A percentile compares a stretch with the other conserved stretches of the same genome.
phyloP scores from a whole-genome alignment of 768 basidiomycete species.

The Tricholoma hemisulphureum region DNA sequence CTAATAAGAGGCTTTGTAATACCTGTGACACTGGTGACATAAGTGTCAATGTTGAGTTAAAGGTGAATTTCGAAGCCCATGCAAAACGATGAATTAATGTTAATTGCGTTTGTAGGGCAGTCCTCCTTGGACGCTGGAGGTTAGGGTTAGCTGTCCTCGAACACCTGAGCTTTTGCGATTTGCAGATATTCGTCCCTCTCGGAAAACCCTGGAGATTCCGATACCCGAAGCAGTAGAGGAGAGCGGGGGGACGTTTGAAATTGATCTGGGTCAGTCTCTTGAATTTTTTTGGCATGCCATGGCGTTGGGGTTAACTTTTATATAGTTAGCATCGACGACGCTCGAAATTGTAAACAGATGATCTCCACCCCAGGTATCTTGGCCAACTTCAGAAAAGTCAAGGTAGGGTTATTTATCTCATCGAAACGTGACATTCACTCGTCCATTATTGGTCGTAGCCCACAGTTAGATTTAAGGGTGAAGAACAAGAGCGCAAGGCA shows the following conservation, averaged over 20 bases:
- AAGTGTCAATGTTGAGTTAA: constrained; percentile 76
- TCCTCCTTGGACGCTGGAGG: constrained; percentile 84
- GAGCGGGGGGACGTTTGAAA: constrained; percentile 74
- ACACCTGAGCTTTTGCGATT: constrained; percentile 60
- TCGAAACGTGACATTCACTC: neutral
- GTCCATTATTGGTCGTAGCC: constrained; percentile 51
- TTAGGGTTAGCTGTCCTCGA: constrained; percentile 75
- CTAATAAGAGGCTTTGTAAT: constrained; percentile 55
- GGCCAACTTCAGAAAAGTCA: constrained; percentile 79
- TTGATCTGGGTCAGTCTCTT: constrained; percentile 61
- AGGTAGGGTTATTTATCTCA: constrained; percentile 43
- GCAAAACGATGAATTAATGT: neutral
- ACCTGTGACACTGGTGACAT: constrained; percentile 82
- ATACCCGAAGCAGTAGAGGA: constrained; percentile 65
- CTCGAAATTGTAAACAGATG: constrained; percentile 78
- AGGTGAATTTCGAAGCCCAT: constrained; percentile 42
- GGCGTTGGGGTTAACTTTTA: constrained; percentile 10
- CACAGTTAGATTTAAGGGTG: constrained; percentile 82
- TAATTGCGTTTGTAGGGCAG: constrained; percentile 59
- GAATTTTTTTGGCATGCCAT: neutral
- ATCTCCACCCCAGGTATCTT: constrained; percentile 72
- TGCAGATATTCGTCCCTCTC: constrained; percentile 50
- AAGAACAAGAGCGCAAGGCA: constrained; percentile 51
- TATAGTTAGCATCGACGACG: constrained; percentile 80
- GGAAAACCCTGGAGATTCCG: constrained; percentile 58